Conservation (phyloP, 208 protist genomes). For the Crithidia thermophila region DNA sequence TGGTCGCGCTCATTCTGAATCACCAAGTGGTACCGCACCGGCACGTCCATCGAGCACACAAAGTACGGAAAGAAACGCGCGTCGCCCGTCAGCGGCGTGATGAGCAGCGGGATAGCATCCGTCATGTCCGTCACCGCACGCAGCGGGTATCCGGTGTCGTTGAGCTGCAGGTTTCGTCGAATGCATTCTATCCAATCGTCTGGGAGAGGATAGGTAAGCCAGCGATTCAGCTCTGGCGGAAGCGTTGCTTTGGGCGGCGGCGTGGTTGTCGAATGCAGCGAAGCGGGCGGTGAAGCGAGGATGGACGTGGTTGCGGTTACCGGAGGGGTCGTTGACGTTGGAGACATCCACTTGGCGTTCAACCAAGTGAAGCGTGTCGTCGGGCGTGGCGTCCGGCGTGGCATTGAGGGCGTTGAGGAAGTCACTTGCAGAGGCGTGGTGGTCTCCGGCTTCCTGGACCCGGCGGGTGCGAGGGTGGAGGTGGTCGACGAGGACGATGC, state of each 20-base stretch:
- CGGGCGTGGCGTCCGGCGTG: too few species aligned
- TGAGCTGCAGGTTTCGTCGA: constrained; percentile 27
- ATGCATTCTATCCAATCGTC: constrained; percentile 31
- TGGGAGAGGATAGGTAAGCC: not conserved
- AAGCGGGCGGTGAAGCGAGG: not conserved
- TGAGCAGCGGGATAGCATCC: constrained; percentile 41
- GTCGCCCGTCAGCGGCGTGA: constrained; percentile 45
- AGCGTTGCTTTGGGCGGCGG: not conserved
- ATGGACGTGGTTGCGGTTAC: too few species aligned
- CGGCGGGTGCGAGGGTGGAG: too few species aligned
- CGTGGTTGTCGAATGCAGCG: not conserved
- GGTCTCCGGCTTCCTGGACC: too few species aligned
- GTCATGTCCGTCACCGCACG: constrained; percentile 16
- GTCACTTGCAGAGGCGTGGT: too few species aligned
- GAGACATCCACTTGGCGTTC: too few species aligned
- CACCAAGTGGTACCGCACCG: constrained; percentile 42
- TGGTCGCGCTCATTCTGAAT: constrained; percentile 39
- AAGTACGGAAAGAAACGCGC: constrained; percentile 36
- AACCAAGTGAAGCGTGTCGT: too few species aligned
- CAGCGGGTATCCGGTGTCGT: constrained; percentile 12
- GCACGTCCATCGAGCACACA: constrained; percentile 42
- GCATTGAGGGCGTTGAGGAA: too few species aligned
- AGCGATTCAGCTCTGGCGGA: constrained; percentile 1
- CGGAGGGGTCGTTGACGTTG: too few species aligned
- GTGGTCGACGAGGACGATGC: too few species aligned